These are phyloP conservation scores for Phytophthora lateralis DNA, from an alignment of 352 stramenopile species.

Conservation along the genomic window DNA sequence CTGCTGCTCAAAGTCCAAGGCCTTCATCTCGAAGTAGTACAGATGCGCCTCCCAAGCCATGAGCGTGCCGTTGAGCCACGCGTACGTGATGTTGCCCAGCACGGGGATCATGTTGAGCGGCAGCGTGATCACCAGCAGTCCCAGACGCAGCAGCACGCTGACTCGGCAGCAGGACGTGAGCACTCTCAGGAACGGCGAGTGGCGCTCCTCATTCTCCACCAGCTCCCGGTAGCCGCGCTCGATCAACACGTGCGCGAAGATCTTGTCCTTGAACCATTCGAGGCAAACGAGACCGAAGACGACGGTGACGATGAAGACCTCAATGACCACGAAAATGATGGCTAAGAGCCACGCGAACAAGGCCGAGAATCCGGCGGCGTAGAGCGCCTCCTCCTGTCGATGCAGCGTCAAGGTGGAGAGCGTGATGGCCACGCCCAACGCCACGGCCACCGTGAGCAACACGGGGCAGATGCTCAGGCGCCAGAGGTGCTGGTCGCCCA, in stretches of 20 bases:
- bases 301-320: slow-evolving; percentile 60
- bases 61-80: slow-evolving; percentile 62
- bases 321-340: slow-evolving; percentile 52
- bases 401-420: slow-evolving; percentile 47
- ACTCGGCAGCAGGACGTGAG: slow-evolving; percentile 54
- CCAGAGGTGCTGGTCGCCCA: slow-evolving; percentile 54
- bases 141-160: slow-evolving; percentile 48
- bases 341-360: slow-evolving; percentile 63
- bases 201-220: slow-evolving; percentile 48
- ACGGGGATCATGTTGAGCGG: slow-evolving; percentile 67
- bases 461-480: slow-evolving; percentile 46
- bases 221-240: slow-evolving; percentile 45
- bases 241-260: slow-evolving; percentile 57
- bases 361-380: slow-evolving; percentile 39
- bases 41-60: slow-evolving; percentile 63
- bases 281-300: slow-evolving; percentile 52
- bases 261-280: slow-evolving; percentile 55
- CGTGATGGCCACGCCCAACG: slow-evolving; percentile 39
- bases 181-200: slow-evolving; percentile 45
- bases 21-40: slow-evolving; percentile 70
- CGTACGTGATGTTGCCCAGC: slow-evolving; percentile 55
- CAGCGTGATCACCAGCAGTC: slow-evolving; percentile 54
- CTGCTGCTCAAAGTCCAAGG: slow-evolving; percentile 51
- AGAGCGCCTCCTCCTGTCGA: slow-evolving; percentile 42
- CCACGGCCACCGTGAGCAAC: slow-evolving; percentile 56